Evolutionary conservation across 1,284 basidiomycete genomes (phyloP).

Genomic region (Trichosporon coremiiforme): DNA sequence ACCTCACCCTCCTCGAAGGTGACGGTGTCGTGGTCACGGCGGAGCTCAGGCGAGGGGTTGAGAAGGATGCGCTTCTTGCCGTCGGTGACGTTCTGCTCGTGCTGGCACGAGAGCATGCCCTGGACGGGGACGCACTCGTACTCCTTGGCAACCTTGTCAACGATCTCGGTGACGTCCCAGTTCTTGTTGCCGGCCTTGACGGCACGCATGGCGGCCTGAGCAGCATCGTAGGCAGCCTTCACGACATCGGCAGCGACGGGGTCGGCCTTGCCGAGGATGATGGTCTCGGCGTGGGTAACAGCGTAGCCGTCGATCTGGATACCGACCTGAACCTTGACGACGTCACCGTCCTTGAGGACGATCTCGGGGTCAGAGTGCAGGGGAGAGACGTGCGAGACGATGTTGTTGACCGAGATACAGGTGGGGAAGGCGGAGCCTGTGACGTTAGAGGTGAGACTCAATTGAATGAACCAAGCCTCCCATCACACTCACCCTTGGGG

Average conservation of each 20-base stretch:
- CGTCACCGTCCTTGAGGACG: slow-evolving; percentile 83
- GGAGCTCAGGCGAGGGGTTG: slow-evolving; percentile 81
- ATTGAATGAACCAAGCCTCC: not conserved
- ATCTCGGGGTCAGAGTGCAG: slow-evolving; percentile 64
- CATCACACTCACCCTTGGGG: slow-evolving; percentile 68
- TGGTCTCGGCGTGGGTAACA: slow-evolving; percentile 75
- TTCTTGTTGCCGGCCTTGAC: slow-evolving; percentile 91
- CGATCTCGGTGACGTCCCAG: slow-evolving; percentile 88
- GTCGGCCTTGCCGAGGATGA: slow-evolving; percentile 78
- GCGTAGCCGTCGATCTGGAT: slow-evolving; percentile 87
- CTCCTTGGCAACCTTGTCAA: slow-evolving; percentile 70
- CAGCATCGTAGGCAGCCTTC: slow-evolving; percentile 89
- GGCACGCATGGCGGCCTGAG: slow-evolving; percentile 84
- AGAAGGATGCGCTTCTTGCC: slow-evolving; percentile 94
- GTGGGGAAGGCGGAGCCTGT: slow-evolving; percentile 92
- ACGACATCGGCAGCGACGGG: slow-evolving; percentile 86
- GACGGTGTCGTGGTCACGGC: slow-evolving; percentile 76
- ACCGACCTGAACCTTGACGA: slow-evolving; percentile 94
- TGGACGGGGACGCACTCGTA: slow-evolving; percentile 88
- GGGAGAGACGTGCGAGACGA: slow-evolving; percentile 63
- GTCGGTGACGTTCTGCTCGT: slow-evolving; percentile 90
- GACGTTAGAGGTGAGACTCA: slow-evolving; percentile 15
- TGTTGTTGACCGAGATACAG: slow-evolving; percentile 81
- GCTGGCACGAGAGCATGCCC: slow-evolving; percentile 65
- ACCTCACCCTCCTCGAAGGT: slow-evolving; percentile 93